Conservation (phyloP, 768 basidiomycete species). For the Russula vinacea region DNA sequence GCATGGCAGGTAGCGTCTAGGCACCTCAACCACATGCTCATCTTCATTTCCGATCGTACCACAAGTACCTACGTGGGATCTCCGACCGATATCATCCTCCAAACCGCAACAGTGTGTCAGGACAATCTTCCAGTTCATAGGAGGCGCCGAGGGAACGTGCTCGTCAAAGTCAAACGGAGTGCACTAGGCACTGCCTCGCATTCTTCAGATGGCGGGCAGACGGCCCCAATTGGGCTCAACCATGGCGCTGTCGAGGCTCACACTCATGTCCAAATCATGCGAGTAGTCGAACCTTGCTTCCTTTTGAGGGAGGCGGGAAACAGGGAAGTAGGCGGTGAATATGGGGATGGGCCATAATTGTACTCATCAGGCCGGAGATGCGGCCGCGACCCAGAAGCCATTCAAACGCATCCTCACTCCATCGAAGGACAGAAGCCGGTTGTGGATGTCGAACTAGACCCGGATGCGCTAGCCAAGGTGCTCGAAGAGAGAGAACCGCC, state of each 20-base stretch:
- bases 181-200: constrained; percentile 14
- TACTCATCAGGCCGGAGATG: constrained; percentile 11
- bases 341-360: constrained; percentile 21
- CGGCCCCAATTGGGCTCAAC: constrained; percentile 19
- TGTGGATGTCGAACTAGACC: background rate
- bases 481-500: constrained; percentile 36
- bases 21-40: background rate
- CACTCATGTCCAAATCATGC: constrained; percentile 11
- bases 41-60: no score
- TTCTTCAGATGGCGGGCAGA: constrained; percentile 29
- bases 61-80: no score
- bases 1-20: background rate
- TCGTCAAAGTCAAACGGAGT: constrained; percentile 13
- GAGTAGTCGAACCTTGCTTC: constrained; percentile 27
- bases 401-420: constrained; percentile 13
- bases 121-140: constrained; percentile 2
- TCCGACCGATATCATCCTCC: no score
- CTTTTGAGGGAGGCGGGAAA: constrained; percentile 29
- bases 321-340: constrained; percentile 17
- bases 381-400: background rate
- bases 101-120: background rate
- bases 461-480: constrained; percentile 31
- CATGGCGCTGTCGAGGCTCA: constrained; percentile 11
- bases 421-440: constrained; percentile 13
- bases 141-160: constrained; percentile 24